Percentiles rank a stretch among this genome's conserved stretches.
phyloP scores from a whole-genome alignment of 108 stramenopile species.

The Nannochloropsis oceanica region DNA sequence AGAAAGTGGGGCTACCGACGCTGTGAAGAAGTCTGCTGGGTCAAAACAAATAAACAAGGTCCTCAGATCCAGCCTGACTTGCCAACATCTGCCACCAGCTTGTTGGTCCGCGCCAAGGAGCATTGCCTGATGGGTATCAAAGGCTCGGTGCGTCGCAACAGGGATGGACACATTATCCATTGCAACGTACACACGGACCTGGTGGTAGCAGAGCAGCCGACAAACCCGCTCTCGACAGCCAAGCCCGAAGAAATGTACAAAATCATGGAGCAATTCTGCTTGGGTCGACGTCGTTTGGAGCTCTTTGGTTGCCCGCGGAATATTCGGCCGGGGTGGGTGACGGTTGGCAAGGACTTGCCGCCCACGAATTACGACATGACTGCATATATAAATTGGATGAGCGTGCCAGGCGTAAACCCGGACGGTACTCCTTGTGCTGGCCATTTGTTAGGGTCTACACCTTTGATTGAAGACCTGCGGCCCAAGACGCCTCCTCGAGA shows the following conservation, averaged over 20 bases:
- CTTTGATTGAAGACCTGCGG: neutral
- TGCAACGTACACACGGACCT: neutral
- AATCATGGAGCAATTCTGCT: neutral
- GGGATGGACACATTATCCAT: neutral
- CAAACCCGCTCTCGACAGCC: neutral
- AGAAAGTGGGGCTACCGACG: neutral
- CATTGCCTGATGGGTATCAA: neutral
- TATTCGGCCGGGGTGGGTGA: neutral
- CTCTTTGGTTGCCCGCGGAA: neutral
- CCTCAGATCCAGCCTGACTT: neutral
- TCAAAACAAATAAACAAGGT: neutral
- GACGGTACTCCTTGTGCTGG: neutral
- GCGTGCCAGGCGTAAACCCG: neutral
- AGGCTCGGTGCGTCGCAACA: neutral
- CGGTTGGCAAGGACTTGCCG: neutral
- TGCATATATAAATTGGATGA: neutral
- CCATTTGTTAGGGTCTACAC: neutral
- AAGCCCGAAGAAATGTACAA: neutral
- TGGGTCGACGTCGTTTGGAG: neutral
- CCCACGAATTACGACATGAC: neutral
- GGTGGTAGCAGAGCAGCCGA: neutral
- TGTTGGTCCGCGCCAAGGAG: neutral
- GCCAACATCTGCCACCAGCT: neutral
- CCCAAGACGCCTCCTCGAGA: neutral
- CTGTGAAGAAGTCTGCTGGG: neutral